Conservation (phyloP, 805 yeast species). For the Yarrowia sp. region DNA sequence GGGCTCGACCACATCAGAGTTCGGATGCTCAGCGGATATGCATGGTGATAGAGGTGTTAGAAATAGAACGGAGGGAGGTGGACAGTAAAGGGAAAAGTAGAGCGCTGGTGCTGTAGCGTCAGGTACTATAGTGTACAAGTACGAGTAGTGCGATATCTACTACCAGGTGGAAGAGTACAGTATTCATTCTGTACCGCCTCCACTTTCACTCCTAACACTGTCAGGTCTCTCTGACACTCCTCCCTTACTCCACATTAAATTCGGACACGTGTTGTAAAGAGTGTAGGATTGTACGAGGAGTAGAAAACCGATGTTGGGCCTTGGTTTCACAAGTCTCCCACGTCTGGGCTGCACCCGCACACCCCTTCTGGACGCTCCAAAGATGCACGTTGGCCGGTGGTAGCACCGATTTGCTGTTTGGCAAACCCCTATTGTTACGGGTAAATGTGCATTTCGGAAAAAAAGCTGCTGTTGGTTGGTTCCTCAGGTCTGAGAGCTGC, state of each 20-base stretch:
- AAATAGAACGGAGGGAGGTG: no score
- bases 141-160: no score
- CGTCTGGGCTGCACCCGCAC: no score
- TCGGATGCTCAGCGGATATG: slow-evolving; percentile 19
- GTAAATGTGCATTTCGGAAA: slow-evolving; percentile 2
- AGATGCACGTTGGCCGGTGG: not conserved
- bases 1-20: slow-evolving; percentile 22
- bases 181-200: no score
- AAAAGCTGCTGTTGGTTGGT: not conserved
- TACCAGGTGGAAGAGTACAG: no score
- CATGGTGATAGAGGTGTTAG: not conserved
- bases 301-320: no score
- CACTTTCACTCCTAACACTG: no score
- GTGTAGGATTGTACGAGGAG: no score
- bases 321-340: not conserved
- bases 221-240: no score
- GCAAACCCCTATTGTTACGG: slow-evolving; percentile 4
- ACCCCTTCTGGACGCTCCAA: not conserved
- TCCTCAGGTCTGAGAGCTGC: not conserved
- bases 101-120: no score
- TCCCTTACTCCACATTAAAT: not conserved
- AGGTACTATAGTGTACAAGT: no score
- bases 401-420: not conserved
- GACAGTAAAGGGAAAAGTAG: no score
- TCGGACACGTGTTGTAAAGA: slow-evolving; percentile 13